phyloP scores from a whole-genome alignment of 2,329 filamentous ascomycete species.

The Penicillium sp. region DNA sequence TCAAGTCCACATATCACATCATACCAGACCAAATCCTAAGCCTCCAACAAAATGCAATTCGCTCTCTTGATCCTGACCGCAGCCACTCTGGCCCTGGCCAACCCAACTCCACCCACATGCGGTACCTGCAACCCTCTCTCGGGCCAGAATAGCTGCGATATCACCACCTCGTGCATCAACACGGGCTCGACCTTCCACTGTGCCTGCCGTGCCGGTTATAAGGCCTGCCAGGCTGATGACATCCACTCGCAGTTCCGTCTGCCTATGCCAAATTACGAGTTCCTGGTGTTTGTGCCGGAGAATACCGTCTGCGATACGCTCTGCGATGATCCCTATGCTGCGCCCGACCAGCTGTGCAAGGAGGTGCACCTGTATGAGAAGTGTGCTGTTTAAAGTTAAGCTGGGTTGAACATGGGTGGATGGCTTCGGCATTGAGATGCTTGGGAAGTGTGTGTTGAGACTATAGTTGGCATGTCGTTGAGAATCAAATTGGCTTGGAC shows the following conservation, averaged over 20 bases:
- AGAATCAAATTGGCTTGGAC: neutral
- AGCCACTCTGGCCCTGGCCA: slow-evolving; percentile 21
- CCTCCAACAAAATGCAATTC: slow-evolving; percentile 26
- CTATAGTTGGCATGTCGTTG: slow-evolving; percentile 2
- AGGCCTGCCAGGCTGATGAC: slow-evolving; percentile 30
- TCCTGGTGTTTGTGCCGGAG: slow-evolving; percentile 37
- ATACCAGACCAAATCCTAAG: slow-evolving; percentile 11
- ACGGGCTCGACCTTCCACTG: slow-evolving; percentile 40
- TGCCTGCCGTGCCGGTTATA: slow-evolving; percentile 41
- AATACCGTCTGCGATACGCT: slow-evolving; percentile 34
- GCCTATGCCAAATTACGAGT: slow-evolving; percentile 36
- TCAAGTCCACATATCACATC: neutral
- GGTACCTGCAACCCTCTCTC: slow-evolving; percentile 40
- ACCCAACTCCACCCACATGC: slow-evolving; percentile 24
- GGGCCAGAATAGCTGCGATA: slow-evolving; percentile 39
- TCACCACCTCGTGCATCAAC: slow-evolving; percentile 44
- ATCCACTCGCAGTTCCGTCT: slow-evolving; percentile 36
- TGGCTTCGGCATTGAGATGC: neutral
- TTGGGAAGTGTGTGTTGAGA: neutral
- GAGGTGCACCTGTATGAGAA: slow-evolving; percentile 31
- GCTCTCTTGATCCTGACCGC: slow-evolving; percentile 24
- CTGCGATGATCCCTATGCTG: slow-evolving; percentile 32
- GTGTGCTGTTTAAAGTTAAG: slow-evolving; percentile 26
- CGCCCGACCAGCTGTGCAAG: slow-evolving; percentile 31
- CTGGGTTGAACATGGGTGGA: neutral